Base-by-base conservation (phyloP, 2,329 filamentous ascomycete genomes). In the Botrytis deweyae region DNA sequence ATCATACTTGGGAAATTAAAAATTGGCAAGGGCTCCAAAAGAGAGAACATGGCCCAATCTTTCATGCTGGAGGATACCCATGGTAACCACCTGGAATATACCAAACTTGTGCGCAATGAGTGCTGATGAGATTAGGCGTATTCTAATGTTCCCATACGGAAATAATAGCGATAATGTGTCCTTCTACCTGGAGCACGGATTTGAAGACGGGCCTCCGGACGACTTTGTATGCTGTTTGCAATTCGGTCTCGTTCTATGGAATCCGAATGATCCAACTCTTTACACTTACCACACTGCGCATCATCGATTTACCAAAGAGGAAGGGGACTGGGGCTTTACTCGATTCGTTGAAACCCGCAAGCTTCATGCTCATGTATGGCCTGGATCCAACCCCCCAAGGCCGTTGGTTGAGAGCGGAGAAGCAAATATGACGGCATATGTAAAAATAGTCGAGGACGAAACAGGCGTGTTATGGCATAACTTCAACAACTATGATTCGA, bases 241-340 rank as follows among this genome's bases (percentile, higher is more conserved):
- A 81, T 99, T 99, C 83, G 91, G 93, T 74, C 87, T 99, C 67
- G 95, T 98, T 7, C 86, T 99, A 72, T 98, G 93, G 91, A 99
- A 98, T 82, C 91, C 92, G 64, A 93, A 95, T 80, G 94, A 98
- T 79, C 95, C 96, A n/a, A 90, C 90, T 76, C 88, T 98, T 78
- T 94, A 92, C 82, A 83, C 88, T 58, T 92, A 97, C 79, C 91
- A 94, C 85, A 88, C 86, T 62, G 96, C 96, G n/a, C 94, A 95
- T 78, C 96, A 99, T 82, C 92, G 96, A 74, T 99, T 98, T 83
- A 98, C 94, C 6, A 93, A 93, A 76, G 96, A 98, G 62, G 96
- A 99, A 83, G 94, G 94, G 38, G 96, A 99, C 80, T 99, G 96
- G 96, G 96, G 96, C 1, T 99, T 99, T 82, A 99, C 96, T n/a